Evolutionary conservation across 23 red algal genomes (phyloP), one percentile per base, ranked within the genome.

Genomic region (Gracilariopsis chorda): DNA sequence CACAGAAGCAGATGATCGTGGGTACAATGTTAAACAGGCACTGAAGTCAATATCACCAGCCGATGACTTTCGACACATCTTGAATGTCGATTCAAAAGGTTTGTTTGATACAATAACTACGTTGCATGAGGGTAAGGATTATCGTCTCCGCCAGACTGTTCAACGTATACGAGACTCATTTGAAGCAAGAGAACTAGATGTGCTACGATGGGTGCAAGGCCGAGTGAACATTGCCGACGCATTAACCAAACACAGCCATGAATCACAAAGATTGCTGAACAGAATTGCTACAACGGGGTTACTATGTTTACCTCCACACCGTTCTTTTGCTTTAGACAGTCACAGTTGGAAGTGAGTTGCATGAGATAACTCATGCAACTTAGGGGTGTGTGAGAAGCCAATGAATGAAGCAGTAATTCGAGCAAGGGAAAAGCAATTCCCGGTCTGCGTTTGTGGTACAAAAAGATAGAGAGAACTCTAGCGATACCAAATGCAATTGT

Each of bases 81-180:
- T 83, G 5, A 65, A 63, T 2, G 79, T 62, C 10, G 79, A 83
- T 39, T 83, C 78, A 11, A 64, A 60, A 47, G 79, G 53, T 2
- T 21, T 83, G 4, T 65, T 83, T 29, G 79, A 83, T 37, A 83
- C 79, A 17, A 47, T 83, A 11, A 83, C 53, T 12, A 64, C 79
- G 16, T 43, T 83, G 7, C 53, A 83, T 0, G 79, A 83, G 43
- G 79, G 24, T 2, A 63, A 64, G 39, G 53, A 83, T 4, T 83
- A 83, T 1, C 9, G 79, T 5, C 20, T 83, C 3, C 28, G 79
- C 3, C 79, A 83, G 29, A 83, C 52, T 19, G 79, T 83, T 33
- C 2, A 83, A 41, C 79, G 52, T 8, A 83, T 64, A 4, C 5
- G 35, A 32, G 53, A 83, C 12, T 83, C 51, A 3, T 83, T 83